Conservation (phyloP, 2,329 filamentous ascomycete genomes). For the Aspergillus spinulosporus region DNA sequence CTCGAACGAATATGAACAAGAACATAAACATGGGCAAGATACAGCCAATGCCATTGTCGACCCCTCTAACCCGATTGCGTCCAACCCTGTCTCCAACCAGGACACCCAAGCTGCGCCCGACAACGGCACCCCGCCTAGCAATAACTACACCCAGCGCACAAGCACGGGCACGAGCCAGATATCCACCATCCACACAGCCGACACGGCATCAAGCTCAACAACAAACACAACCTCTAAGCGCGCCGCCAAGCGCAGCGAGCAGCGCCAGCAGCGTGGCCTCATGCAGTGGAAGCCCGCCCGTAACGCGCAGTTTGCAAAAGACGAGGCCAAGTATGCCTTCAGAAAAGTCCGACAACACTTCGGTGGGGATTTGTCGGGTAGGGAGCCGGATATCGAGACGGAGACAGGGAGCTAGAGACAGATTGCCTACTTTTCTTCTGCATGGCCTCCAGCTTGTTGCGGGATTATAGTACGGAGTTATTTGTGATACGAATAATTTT, state of each 20-base stretch:
- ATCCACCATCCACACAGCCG: neutral
- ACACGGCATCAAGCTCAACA: slow-evolving; percentile 13
- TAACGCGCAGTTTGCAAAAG: slow-evolving; percentile 81
- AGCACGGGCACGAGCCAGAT: slow-evolving; percentile 3
- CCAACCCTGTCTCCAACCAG: neutral
- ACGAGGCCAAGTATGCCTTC: slow-evolving; percentile 78
- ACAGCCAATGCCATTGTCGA: neutral
- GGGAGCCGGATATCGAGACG: slow-evolving; percentile 86
- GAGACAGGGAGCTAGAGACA: slow-evolving; percentile 46
- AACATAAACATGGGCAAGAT: slow-evolving; percentile 19
- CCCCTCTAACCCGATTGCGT: neutral
- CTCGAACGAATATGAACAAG: neutral
- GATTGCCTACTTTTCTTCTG: neutral
- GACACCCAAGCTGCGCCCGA: neutral
- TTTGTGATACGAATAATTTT: neutral
- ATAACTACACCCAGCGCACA: neutral
- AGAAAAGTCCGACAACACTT: slow-evolving; percentile 75
- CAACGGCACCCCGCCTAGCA: neutral
- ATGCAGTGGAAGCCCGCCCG: slow-evolving; percentile 96
- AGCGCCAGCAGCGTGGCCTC: slow-evolving; percentile 81
- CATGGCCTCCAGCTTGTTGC: too few relatives aligned
- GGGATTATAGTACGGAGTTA: too few relatives aligned
- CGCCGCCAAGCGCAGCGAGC: slow-evolving; percentile 55
- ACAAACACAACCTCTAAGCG: slow-evolving; percentile 29
- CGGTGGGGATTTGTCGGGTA: slow-evolving; percentile 65